These are phyloP conservation scores for Hypoxylon perforatum DNA, from an alignment of 495 filamentous ascomycete species.

Conservation along the genomic window DNA sequence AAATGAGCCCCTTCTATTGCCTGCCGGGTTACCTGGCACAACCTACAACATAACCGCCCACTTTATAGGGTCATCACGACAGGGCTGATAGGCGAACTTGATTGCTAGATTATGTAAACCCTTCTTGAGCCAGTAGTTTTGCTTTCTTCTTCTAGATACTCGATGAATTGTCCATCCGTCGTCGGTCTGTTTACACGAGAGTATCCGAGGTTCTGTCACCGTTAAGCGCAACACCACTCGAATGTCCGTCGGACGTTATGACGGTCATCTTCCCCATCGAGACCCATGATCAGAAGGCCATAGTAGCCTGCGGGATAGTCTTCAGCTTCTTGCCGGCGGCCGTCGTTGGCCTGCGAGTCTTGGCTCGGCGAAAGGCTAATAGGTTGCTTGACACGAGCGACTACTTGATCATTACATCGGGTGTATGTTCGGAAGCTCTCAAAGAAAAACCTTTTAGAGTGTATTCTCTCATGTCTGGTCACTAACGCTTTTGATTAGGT, in stretches of 20 bases:
- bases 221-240: neutral
- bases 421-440: conserved; percentile 35
- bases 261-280: conserved; percentile 43
- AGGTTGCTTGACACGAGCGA: conserved; percentile 43
- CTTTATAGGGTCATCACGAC: conserved; percentile 24
- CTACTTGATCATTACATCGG: conserved; percentile 42
- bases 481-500: conserved; percentile 15
- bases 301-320: conserved; percentile 37
- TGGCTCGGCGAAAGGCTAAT: conserved; percentile 36
- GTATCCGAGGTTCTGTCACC: conserved; percentile 8
- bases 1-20: conserved; percentile 16
- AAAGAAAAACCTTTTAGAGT: neutral
- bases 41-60: conserved; percentile 13
- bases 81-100: conserved; percentile 23
- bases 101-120: conserved; percentile 20
- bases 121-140: conserved; percentile 5
- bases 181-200: conserved; percentile 15
- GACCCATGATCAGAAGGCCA: conserved; percentile 37
- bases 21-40: conserved; percentile 19
- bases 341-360: conserved; percentile 35
- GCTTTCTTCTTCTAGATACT: conserved; percentile 9
- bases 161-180: conserved; percentile 8
- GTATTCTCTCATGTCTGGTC: neutral
- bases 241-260: conserved; percentile 31
- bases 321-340: conserved; percentile 36